phyloP scores from a whole-genome alignment of 2,329 filamentous ascomycete genomes.

The Xylariaceae sp. region DNA sequence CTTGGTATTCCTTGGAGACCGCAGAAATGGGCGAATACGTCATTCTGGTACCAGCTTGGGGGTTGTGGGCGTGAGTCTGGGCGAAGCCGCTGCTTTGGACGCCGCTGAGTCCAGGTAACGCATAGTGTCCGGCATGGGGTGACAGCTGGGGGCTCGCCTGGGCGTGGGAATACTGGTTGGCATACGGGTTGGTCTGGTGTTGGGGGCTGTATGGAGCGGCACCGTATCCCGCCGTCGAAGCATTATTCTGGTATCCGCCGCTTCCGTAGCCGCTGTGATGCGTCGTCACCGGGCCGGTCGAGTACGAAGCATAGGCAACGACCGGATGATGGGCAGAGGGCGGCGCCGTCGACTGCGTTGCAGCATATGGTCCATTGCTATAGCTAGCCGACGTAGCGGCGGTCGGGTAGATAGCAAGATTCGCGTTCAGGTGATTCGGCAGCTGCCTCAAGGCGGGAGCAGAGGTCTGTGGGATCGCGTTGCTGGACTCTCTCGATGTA shows the following conservation, averaged over 20 bases:
- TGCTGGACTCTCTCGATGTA: constrained; percentile 33
- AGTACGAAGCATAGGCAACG: constrained; percentile 29
- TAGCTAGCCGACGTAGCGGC: constrained; percentile 22
- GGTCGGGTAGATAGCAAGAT: constrained; percentile 19
- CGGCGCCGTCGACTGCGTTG: constrained; percentile 13
- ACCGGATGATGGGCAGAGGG: constrained; percentile 24
- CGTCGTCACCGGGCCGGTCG: constrained; percentile 28
- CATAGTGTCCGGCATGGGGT: constrained; percentile 25
- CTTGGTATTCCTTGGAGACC: constrained; percentile 23
- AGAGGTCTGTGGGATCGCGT: constrained; percentile 32
- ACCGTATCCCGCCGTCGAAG: constrained; percentile 23
- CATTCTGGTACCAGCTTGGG: constrained; percentile 22
- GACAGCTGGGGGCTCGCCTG: constrained; percentile 28
- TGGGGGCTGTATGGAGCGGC: constrained; percentile 29
- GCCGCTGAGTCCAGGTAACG: constrained; percentile 22
- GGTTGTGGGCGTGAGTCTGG: constrained; percentile 22
- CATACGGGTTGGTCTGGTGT: constrained; percentile 28
- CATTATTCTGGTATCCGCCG: constrained; percentile 24
- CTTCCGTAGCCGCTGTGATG: constrained; percentile 30
- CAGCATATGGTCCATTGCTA: constrained; percentile 27
- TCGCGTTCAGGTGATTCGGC: constrained; percentile 21
- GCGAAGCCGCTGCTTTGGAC: constrained; percentile 25
- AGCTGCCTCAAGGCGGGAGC: constrained; percentile 33
- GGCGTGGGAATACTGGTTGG: constrained; percentile 27
- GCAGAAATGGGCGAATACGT: constrained; percentile 29